Evolutionary conservation across 2,329 filamentous ascomycete species (phyloP).

Genomic region (Fusarium sp.): DNA sequence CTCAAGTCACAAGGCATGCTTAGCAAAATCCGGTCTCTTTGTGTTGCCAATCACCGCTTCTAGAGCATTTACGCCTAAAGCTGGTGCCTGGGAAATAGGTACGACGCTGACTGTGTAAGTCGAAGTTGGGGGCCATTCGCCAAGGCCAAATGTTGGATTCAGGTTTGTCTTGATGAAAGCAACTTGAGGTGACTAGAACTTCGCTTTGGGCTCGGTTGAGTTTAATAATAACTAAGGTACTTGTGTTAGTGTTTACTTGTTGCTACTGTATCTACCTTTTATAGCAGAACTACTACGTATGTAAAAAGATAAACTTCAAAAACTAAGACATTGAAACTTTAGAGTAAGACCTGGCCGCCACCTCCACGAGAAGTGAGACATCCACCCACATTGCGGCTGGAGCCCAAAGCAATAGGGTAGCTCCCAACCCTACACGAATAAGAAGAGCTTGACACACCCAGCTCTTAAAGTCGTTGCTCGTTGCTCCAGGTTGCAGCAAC

Average conservation of each 20-base stretch:
- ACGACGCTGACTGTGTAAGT: slow-evolving; percentile 41
- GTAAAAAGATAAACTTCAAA: background rate
- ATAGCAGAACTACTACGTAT: too few relatives aligned
- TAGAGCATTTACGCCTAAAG: slow-evolving; percentile 28
- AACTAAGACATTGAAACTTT: slow-evolving; percentile 6
- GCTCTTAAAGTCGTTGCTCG: slow-evolving; percentile 31
- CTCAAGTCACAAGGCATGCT: slow-evolving; percentile 36
- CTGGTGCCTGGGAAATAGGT: slow-evolving; percentile 37
- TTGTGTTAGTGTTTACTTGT: too few relatives aligned
- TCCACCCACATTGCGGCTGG: slow-evolving; percentile 23
- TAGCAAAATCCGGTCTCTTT: slow-evolving; percentile 20
- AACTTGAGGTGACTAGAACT: background rate
- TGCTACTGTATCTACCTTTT: too few relatives aligned
- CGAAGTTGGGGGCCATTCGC: slow-evolving; percentile 29
- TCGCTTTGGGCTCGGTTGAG: background rate
- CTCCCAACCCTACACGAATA: slow-evolving; percentile 38
- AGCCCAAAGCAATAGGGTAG: slow-evolving; percentile 22
- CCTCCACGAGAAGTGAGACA: slow-evolving; percentile 15
- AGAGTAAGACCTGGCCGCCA: slow-evolving; percentile 21
- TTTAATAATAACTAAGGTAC: background rate
- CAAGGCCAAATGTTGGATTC: background rate
- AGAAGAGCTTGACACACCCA: slow-evolving; percentile 22
- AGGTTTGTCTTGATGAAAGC: background rate
- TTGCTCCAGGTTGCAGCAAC: slow-evolving; percentile 25
- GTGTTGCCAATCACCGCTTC: slow-evolving; percentile 35